These are phyloP conservation scores for Phylloporus rhodoxanthus DNA, from an alignment of 768 basidiomycete species.

Conservation along the genomic window DNA sequence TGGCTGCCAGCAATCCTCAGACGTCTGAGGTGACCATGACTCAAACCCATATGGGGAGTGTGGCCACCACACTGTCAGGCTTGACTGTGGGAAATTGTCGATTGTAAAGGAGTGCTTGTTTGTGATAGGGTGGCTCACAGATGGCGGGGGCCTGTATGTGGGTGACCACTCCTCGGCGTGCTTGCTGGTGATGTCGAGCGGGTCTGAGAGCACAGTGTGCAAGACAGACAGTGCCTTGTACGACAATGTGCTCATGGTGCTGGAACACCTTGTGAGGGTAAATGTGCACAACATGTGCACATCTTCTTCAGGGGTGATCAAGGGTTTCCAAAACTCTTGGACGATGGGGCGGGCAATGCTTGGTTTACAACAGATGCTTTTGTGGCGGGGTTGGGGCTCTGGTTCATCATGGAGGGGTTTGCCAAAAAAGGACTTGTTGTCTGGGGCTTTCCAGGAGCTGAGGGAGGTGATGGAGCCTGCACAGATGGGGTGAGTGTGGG, in stretches of 20 bases:
- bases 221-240: constrained; percentile 38
- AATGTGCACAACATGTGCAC: constrained; percentile 36
- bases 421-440: too few species aligned
- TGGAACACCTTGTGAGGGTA: constrained; percentile 41
- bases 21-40: too few species aligned
- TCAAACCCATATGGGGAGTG: too few species aligned
- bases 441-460: too few species aligned
- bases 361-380: constrained; percentile 30
- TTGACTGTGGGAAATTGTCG: constrained; percentile 24
- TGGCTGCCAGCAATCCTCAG: too few species aligned
- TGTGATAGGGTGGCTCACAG: constrained; percentile 29
- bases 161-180: background rate
- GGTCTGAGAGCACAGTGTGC: constrained; percentile 33
- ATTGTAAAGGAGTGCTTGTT: constrained; percentile 25
- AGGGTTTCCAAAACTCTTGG: too few species aligned
- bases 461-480: too few species aligned
- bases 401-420: constrained; percentile 17
- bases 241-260: constrained; percentile 44
- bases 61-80: too few species aligned
- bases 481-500: too few species aligned
- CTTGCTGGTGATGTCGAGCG: constrained; percentile 24
- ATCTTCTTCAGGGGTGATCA: too few species aligned
- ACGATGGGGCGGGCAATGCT: too few species aligned
- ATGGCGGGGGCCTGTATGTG: constrained; percentile 24
- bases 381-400: constrained; percentile 19